Evolutionary conservation across 2,329 filamentous ascomycete genomes (phyloP), one percentile per base, ranked within the genome.

Genomic region (Phialophora verrucosa): DNA sequence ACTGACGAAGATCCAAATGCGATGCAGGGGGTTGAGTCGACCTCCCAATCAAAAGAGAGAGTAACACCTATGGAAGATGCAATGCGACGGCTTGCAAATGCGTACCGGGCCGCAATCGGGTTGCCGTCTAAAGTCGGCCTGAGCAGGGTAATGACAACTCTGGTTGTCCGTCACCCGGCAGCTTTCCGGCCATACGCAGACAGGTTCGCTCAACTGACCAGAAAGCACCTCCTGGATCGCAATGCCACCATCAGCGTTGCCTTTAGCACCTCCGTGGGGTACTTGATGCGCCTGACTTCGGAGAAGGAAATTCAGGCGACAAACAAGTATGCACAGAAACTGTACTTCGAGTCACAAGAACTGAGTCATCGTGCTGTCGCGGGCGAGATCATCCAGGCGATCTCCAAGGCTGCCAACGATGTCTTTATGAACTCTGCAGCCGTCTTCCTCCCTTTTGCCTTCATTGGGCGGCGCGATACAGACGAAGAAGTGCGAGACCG

Each of bases 61-160:
- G 29, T 23, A 14, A 47, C 59, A 23, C 63, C 67, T 4, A 94
- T 97, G 87, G 84, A 85, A 54, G 83, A 88, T 23, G 83, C 97
- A 10, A 88, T 89, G 42, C 88, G 89, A 1, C 86, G 83, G 53
- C 84, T 99, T 0, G 90, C 95, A 76, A 84, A 85, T 32, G 89
- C 91, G 0, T 92, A 98, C 78, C 95, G 94, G 76, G 88, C 86
- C 29, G 91, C 93, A 0, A 88, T 99, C 44, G 94, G 93, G 1
- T 88, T 98, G 79, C 94, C 94, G 1, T 96, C 93, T 0, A 98
- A 98, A 80, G 90, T 98, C 56, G 95, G 93, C 44, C 96, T 93
- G 74, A 91, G 90, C 70, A 88, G 92, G 63, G 89, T 97, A 1
- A 83, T 99, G 35, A 90, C 91, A 7, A 93, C 92, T 0, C 84